Conservation (phyloP, 2,329 filamentous ascomycete genomes). For the Trichoderma afroharzianum region DNA sequence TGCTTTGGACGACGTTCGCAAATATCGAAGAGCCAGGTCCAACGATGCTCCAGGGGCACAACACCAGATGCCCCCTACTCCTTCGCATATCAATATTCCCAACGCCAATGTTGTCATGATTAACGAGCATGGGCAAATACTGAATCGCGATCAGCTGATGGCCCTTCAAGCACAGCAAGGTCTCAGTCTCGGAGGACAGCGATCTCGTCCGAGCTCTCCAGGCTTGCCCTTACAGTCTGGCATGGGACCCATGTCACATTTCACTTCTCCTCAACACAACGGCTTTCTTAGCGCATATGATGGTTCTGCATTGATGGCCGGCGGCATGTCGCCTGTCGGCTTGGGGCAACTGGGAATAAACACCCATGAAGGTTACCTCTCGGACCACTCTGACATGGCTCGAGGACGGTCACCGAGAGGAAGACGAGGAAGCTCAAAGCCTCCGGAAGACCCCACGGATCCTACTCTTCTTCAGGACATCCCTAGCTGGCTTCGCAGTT, state of each 20-base stretch:
- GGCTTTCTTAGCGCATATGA: constrained; percentile 91
- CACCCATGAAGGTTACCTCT: constrained; percentile 80
- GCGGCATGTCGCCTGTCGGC: constrained; percentile 66
- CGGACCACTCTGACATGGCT: constrained; percentile 87
- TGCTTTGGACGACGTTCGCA: constrained; percentile 91
- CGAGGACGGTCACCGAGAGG: constrained; percentile 90
- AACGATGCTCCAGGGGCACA: constrained; percentile 72
- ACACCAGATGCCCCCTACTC: constrained; percentile 64
- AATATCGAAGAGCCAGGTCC: constrained; percentile 87
- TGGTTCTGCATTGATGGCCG: constrained; percentile 66
- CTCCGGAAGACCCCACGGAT: constrained; percentile 95
- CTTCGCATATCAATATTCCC: constrained; percentile 60
- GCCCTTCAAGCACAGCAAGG: constrained; percentile 69
- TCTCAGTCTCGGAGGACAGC: constrained; percentile 60
- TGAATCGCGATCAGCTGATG: constrained; percentile 81
- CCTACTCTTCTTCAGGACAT: constrained; percentile 88
- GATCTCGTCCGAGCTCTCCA: constrained; percentile 86
- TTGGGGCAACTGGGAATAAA: constrained; percentile 68
- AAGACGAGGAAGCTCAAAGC: constrained; percentile 90
- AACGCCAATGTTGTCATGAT: constrained; percentile 86
- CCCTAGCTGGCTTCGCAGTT: constrained; percentile 88
- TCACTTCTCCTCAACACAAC: constrained; percentile 88
- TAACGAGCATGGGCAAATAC: constrained; percentile 84
- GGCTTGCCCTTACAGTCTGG: constrained; percentile 74
- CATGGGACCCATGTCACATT: constrained; percentile 62